Evolutionary conservation across 2,329 filamentous ascomycete species (phyloP), one percentile per base, ranked within the genome.

Genomic region (Pseudocercospora crystallina): DNA sequence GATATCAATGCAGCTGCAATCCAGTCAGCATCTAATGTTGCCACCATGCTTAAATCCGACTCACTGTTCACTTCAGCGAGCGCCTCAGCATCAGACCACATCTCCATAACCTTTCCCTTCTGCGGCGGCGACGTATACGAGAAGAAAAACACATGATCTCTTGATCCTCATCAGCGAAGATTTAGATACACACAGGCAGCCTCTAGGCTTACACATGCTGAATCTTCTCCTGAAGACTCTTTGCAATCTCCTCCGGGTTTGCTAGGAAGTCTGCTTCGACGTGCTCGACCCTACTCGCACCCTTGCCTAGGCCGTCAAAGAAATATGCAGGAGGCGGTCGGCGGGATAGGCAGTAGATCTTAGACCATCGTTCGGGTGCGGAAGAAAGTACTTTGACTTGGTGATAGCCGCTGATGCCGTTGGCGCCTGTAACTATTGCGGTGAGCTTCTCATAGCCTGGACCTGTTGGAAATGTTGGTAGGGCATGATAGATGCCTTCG

Each of bases 121-220:
- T 56, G 53, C 26, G 47, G 20, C 1, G 54, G 48, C 51, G 78
- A 76, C 8, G 76, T 65, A 64, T 80, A 79, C 3, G 74, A 74
- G 49, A 74, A 79, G 65, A 77, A 80, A 61, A 80, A 80, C 9
- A 78, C 66, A 53, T 78, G 71, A 49, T 75, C 73, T 2, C 54
- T 57, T 53, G 38, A 8, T 60, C 60, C 0, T 70, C 63, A 0
- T 58, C 57, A 15, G 64, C 64, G 40, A n/a, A n/a, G 62, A 46
- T 43, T 9, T 17, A 2, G 5, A 8, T 10, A 9, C 14, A 34
- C 34, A 29, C 11, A 2, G 9, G 15, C 5, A 30, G 13, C 10
- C 5, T 44, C 14, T 9, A 17, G 9, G 8, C 47, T 38, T 42
- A 53, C 46, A 58, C 52, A 12, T 50, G 17, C 8, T 45, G 15